phyloP scores from a whole-genome alignment of 2,329 filamentous ascomycete species.

The Colletotrichum somersetense region DNA sequence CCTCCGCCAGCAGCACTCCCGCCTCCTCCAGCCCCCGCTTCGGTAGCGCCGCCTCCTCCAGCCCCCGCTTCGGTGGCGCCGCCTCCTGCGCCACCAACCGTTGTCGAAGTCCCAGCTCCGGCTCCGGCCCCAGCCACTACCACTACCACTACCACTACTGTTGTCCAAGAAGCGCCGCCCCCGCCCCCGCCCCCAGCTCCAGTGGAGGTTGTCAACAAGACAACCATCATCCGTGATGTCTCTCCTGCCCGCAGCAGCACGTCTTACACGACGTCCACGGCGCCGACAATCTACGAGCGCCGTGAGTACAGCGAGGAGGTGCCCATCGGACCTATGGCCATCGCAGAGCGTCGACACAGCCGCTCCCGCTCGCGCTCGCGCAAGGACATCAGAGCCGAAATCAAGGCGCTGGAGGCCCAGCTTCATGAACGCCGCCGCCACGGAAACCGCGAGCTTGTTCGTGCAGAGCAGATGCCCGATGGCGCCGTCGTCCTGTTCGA shows the following conservation, averaged over 20 bases:
- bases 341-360: conserved; percentile 56
- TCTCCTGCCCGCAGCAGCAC: conserved; percentile 58
- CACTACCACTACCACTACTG: conserved; percentile 45
- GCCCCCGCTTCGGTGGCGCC: conserved; percentile 46
- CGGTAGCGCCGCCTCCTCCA: too few species aligned
- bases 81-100: conserved; percentile 49
- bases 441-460: conserved; percentile 65
- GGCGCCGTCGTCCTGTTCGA: conserved; percentile 75
- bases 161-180: conserved; percentile 51
- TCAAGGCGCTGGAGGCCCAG: conserved; percentile 77
- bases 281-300: conserved; percentile 55
- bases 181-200: conserved; percentile 48
- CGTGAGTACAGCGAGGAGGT: conserved; percentile 52
- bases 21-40: conserved; percentile 45
- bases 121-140: too few species aligned
- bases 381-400: conserved; percentile 79
- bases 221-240: conserved; percentile 61
- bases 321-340: conserved; percentile 56
- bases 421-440: conserved; percentile 52
- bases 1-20: conserved; percentile 44
- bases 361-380: conserved; percentile 57
- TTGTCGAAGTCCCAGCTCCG: conserved; percentile 47
- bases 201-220: conserved; percentile 59
- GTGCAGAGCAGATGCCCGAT: conserved; percentile 68
- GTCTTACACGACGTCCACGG: conserved; percentile 51